Evolutionary conservation across 73 alveolate genomes (phyloP).

Genomic region (Tetrahymena thermophila): DNA sequence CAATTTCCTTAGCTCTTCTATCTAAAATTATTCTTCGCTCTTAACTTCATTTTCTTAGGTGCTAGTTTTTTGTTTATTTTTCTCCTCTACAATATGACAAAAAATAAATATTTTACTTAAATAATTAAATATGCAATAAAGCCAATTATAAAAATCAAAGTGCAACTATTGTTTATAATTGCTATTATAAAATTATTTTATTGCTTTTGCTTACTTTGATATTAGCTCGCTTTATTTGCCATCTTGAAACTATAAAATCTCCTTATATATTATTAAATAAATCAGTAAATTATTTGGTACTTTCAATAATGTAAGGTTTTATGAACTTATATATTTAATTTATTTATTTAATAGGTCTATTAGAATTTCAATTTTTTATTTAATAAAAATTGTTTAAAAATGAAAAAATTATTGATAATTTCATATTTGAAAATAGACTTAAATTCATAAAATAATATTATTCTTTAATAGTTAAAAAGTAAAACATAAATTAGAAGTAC

Average conservation of each 20-base stretch:
- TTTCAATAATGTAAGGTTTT: not conserved
- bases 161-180: too few species aligned
- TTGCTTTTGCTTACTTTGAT: not conserved
- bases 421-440: too few species aligned
- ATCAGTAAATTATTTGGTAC: not conserved
- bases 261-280: not conserved
- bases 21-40: not conserved
- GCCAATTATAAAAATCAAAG: too few species aligned
- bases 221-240: not conserved
- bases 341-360: not conserved
- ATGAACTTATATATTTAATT: too few species aligned
- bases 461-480: too few species aligned
- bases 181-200: too few species aligned
- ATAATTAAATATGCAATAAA: too few species aligned
- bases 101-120: not conserved
- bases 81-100: not conserved
- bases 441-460: too few species aligned
- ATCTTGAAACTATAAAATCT: not conserved
- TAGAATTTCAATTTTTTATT: not conserved
- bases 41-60: not conserved
- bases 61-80: not conserved
- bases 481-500: too few species aligned
- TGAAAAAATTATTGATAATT: too few species aligned
- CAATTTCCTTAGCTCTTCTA: not conserved
- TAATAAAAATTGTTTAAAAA: too few species aligned